phyloP scores from a whole-genome alignment of 2,329 filamentous ascomycete species.

The Diaporthe sp. region DNA sequence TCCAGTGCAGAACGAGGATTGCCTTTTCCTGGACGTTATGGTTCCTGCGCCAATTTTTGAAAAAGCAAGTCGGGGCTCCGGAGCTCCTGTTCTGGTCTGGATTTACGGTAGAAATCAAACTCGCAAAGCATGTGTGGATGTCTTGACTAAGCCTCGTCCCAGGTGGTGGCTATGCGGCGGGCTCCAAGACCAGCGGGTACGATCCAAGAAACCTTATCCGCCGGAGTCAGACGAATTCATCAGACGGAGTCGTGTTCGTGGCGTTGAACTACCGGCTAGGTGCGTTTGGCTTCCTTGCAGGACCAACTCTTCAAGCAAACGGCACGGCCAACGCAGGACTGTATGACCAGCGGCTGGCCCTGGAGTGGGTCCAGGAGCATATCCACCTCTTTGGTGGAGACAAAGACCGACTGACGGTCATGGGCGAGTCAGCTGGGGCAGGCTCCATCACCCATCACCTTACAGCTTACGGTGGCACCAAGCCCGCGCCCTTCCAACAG shows the following conservation, averaged over 20 bases:
- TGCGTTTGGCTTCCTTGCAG: conserved; percentile 62
- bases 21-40: conserved; percentile 63
- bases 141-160: background rate
- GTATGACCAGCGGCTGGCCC: conserved; percentile 53
- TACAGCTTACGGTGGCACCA: conserved; percentile 56
- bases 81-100: conserved; percentile 60
- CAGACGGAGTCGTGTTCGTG: conserved; percentile 59
- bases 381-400: conserved; percentile 58
- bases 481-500: conserved; percentile 58
- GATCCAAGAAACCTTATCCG: background rate
- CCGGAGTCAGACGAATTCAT: background rate
- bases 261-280: conserved; percentile 60
- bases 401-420: conserved; percentile 56
- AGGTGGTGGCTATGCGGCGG: conserved; percentile 59
- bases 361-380: conserved; percentile 59
- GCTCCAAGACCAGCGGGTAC: conserved; percentile 51
- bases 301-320: conserved; percentile 44
- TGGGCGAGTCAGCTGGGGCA: conserved; percentile 61
- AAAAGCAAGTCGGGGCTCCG: conserved; percentile 47
- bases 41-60: conserved; percentile 45
- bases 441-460: conserved; percentile 65
- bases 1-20: conserved; percentile 54
- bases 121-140: background rate
- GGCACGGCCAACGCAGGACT: conserved; percentile 57
- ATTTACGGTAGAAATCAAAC: conserved; percentile 48